phyloP scores from a whole-genome alignment of 2,329 filamentous ascomycete species.

The Beauveria medogensis region DNA sequence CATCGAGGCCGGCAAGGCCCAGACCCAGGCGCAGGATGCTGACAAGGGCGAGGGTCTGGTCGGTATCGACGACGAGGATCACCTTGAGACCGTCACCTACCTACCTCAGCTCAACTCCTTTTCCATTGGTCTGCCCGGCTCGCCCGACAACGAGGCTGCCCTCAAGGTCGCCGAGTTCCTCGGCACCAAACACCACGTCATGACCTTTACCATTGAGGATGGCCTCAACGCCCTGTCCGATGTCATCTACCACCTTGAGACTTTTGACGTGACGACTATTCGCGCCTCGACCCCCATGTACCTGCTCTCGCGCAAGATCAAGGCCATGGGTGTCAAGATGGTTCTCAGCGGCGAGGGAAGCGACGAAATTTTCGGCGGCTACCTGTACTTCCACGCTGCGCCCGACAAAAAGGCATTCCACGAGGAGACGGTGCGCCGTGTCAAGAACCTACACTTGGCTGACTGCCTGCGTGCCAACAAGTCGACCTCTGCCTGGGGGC shows the following conservation, averaged over 20 bases:
- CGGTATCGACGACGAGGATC: slow-evolving; percentile 88
- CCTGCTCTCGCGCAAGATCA: slow-evolving; percentile 94
- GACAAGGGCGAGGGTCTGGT: slow-evolving; percentile 67
- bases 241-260: slow-evolving; percentile 96
- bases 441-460: slow-evolving; percentile 94
- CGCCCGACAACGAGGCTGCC: slow-evolving; percentile 87
- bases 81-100: slow-evolving; percentile 81
- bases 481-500: slow-evolving; percentile 94
- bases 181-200: slow-evolving; percentile 94
- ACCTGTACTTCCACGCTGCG: slow-evolving; percentile 96
- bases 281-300: slow-evolving; percentile 99
- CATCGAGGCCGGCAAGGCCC: slow-evolving; percentile 36
- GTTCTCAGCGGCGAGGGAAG: slow-evolving; percentile 93
- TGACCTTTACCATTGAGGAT: slow-evolving; percentile 97
- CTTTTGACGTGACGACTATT: slow-evolving; percentile 97
- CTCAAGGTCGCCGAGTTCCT: slow-evolving; percentile 92
- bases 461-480: slow-evolving; percentile 98
- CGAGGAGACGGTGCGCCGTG: slow-evolving; percentile 83
- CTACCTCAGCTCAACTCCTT: slow-evolving; percentile 96
- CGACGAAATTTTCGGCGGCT: slow-evolving; percentile 97
- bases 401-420: slow-evolving; percentile 91
- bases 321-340: slow-evolving; percentile 99
- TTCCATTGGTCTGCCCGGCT: slow-evolving; percentile 89
- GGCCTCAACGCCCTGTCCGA: slow-evolving; percentile 94
- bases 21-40: slow-evolving; percentile 40